Evolutionary conservation across 495 filamentous ascomycete genomes (phyloP).

Genomic region (Cercophora newfieldiana): DNA sequence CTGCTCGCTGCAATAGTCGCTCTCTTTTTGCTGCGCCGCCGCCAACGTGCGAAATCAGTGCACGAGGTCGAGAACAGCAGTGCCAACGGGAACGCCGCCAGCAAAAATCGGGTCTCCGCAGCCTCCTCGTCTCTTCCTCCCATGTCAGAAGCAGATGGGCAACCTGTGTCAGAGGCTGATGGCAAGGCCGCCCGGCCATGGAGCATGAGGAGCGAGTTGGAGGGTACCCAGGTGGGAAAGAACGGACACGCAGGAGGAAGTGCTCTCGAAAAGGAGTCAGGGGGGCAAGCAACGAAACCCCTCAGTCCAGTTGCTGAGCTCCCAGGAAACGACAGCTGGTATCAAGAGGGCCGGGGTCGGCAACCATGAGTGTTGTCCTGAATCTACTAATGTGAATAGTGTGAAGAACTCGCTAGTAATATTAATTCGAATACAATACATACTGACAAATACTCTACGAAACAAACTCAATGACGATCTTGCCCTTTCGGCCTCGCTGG

Average conservation of each 20-base stretch:
- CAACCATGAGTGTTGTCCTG: background rate
- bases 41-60: background rate
- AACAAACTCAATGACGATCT: constrained; percentile 24
- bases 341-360: background rate
- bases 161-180: constrained; percentile 23
- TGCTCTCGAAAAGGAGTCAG: background rate
- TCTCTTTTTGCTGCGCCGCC: constrained; percentile 13
- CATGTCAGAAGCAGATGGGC: constrained; percentile 17
- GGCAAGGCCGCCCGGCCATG: constrained; percentile 24
- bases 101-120: background rate
- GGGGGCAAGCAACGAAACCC: background rate
- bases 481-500: constrained; percentile 18
- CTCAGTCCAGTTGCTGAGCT: constrained; percentile 25
- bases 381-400: background rate
- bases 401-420: background rate
- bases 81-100: background rate
- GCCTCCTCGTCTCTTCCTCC: constrained; percentile 9
- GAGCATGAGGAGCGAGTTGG: constrained; percentile 29
- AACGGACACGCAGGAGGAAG: background rate
- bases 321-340: constrained; percentile 19
- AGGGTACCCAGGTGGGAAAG: constrained; percentile 16
- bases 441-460: background rate
- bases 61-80: constrained; percentile 3
- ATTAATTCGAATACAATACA: background rate
- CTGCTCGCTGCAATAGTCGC: constrained; percentile 14